Evolutionary conservation across 78 protist genomes (phyloP).

Genomic region (Guillardia theta): DNA sequence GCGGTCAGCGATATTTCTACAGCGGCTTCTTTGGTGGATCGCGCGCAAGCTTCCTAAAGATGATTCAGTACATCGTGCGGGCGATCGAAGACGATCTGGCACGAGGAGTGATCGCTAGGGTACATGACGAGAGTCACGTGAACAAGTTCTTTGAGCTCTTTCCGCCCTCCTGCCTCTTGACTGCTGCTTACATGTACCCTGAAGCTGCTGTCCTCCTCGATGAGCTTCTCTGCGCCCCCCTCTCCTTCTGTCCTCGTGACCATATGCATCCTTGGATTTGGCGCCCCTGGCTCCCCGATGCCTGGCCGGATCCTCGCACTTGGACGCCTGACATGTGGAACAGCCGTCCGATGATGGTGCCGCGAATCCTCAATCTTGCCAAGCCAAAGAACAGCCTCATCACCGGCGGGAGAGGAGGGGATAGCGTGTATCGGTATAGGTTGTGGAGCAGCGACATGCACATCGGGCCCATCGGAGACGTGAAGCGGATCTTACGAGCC

Average conservation of each 20-base stretch:
- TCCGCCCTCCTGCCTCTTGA: not conserved
- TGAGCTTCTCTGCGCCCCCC: not conserved
- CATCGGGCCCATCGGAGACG: not conserved
- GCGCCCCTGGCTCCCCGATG: not conserved
- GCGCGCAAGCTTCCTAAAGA: not conserved
- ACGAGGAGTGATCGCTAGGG: not conserved
- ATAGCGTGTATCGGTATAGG: not conserved
- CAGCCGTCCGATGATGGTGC: not conserved
- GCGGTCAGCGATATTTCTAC: not conserved
- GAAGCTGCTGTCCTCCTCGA: not conserved
- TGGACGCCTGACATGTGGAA: not conserved
- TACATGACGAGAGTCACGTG: conserved; percentile 7
- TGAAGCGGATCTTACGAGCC: not conserved
- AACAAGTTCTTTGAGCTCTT: not conserved
- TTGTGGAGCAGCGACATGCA: conserved; percentile 11
- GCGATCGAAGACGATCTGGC: not conserved
- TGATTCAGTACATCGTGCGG: not conserved
- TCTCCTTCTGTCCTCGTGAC: not conserved
- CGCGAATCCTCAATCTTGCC: conserved; percentile 7
- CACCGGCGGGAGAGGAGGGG: not conserved
- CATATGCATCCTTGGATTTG: not conserved
- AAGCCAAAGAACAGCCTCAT: not conserved
- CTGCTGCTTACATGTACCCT: not conserved
- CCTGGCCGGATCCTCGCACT: not conserved
- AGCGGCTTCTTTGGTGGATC: not conserved